phyloP scores from a whole-genome alignment of 23 red algal species.

The Gracilaria domingensis region DNA sequence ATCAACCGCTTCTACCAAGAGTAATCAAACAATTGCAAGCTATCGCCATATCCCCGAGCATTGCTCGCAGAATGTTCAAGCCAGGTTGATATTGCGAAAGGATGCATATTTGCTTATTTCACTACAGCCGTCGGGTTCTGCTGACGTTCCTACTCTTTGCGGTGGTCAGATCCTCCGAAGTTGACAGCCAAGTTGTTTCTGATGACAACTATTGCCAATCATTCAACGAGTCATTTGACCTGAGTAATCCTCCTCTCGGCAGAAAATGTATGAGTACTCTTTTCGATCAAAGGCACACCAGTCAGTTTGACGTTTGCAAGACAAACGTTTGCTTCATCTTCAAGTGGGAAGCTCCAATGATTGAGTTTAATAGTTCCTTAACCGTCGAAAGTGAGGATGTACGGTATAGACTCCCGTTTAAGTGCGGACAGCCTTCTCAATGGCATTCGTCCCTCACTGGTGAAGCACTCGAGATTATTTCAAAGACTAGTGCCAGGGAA shows the following conservation, averaged over 20 bases:
- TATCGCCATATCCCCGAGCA: too few species aligned
- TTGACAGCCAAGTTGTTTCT: neutral
- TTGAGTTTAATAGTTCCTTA: constrained; percentile 4
- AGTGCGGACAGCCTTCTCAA: neutral
- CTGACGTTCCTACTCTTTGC: neutral
- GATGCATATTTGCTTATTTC: neutral
- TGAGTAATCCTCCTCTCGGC: neutral
- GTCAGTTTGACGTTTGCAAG: constrained; percentile 10
- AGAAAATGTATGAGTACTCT: constrained; percentile 2
- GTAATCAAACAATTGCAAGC: too few species aligned
- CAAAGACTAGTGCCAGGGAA: constrained; percentile 10
- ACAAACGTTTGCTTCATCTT: constrained; percentile 32
- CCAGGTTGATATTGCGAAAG: neutral
- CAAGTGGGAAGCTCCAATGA: constrained; percentile 15
- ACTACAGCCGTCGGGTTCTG: neutral
- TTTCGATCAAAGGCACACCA: neutral
- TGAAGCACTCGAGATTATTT: neutral
- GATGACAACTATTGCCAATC: neutral
- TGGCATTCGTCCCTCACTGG: constrained; percentile 21
- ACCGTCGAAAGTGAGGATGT: neutral
- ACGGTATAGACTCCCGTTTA: constrained; percentile 8
- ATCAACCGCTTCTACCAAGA: too few species aligned
- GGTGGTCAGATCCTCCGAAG: neutral
- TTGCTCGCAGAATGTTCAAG: too few species aligned
- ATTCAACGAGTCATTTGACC: neutral